Evolutionary conservation across 306 rosid species (phyloP).

Genomic region (Trichosanthes cucumerina): DNA sequence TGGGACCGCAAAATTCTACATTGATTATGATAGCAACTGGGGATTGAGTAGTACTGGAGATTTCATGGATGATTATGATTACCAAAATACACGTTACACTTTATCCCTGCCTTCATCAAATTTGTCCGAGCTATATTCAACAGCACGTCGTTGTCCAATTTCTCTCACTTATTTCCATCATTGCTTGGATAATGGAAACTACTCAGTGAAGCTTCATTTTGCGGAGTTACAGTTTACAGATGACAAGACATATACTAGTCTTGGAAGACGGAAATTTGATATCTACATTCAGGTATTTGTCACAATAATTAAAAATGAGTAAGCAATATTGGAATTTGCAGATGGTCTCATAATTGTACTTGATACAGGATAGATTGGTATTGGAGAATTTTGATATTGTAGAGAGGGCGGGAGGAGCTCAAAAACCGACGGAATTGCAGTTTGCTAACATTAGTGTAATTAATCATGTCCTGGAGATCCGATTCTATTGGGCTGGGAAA

Average conservation of each 20-base stretch:
- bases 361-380: constrained; percentile 37
- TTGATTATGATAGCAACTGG: constrained; percentile 21
- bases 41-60: constrained; percentile 46
- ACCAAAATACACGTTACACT: constrained; percentile 29
- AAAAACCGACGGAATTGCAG: constrained; percentile 23
- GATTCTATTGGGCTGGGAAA: constrained; percentile 53
- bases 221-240: constrained; percentile 54
- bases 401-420: constrained; percentile 29
- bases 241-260: constrained; percentile 33
- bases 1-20: constrained; percentile 23
- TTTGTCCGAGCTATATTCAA: constrained; percentile 30
- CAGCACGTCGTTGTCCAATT: constrained; percentile 53
- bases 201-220: constrained; percentile 48
- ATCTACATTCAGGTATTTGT: constrained; percentile 54
- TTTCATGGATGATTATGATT: constrained; percentile 36
- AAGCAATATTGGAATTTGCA: neutral
- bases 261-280: constrained; percentile 53
- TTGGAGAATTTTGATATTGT: constrained; percentile 46
- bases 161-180: constrained; percentile 59
- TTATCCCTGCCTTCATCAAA: constrained; percentile 26
- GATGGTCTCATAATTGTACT: neutral
- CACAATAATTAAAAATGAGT: neutral
- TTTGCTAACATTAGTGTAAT: constrained; percentile 28
- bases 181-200: constrained; percentile 63
- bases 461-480: constrained; percentile 41